Evolutionary conservation across 176 grass and related monocot species (phyloP).

Genomic region (Rhipidocladum racemiflorum): DNA sequence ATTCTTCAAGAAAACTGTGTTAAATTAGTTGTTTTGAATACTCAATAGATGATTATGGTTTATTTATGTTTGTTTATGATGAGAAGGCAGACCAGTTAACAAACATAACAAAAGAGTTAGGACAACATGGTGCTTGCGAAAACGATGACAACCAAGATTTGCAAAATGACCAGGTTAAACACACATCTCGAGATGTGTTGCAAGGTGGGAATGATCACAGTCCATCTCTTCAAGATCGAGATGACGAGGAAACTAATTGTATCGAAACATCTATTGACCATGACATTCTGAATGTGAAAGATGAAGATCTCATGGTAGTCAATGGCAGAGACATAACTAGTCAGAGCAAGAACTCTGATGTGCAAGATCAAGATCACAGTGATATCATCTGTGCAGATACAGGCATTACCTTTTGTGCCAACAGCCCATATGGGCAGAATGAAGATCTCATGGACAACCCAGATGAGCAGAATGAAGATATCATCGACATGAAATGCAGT

Average conservation of each 20-base stretch:
- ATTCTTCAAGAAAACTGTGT: neutral
- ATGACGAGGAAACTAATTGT: slow-evolving; percentile 12
- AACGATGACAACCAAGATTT: slow-evolving; percentile 20
- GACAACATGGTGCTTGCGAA: slow-evolving; percentile 17
- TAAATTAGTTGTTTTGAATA: slow-evolving; percentile 20
- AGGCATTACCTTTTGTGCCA: neutral
- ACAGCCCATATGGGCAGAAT: slow-evolving; percentile 9
- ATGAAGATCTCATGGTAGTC: neutral
- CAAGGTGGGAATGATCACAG: slow-evolving; percentile 24
- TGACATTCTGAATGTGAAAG: neutral
- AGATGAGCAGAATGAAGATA: slow-evolving; percentile 14
- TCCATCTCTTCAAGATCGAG: neutral
- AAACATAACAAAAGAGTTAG: slow-evolving; percentile 13
- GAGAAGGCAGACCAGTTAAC: slow-evolving; percentile 34
- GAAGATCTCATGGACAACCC: slow-evolving; percentile 6
- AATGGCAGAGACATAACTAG: neutral
- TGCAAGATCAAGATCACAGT: slow-evolving; percentile 8
- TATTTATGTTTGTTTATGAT: slow-evolving; percentile 50
- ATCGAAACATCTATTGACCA: slow-evolving; percentile 13
- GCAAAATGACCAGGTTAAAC: slow-evolving; percentile 14
- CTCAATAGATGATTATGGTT: slow-evolving; percentile 33
- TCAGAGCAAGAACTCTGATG: slow-evolving; percentile 13
- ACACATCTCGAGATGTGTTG: slow-evolving; percentile 2
- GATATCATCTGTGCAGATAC: neutral
- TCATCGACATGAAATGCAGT: neutral